Evolutionary conservation across 2,329 filamentous ascomycete genomes (phyloP).

Genomic region (Cercospora sp.): DNA sequence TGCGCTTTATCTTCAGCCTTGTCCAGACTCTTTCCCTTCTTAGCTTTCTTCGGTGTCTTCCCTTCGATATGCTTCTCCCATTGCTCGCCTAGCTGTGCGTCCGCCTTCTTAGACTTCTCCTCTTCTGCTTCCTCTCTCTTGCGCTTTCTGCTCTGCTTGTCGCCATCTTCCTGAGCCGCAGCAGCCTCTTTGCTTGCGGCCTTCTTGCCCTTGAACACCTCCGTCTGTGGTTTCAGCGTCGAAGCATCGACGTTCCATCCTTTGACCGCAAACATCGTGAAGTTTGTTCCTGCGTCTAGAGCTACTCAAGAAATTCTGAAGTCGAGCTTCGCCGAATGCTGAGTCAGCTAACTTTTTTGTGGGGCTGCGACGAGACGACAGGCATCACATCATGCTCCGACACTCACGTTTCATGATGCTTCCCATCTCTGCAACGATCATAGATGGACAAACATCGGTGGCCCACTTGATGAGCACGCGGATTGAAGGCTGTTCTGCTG

Average conservation of each 20-base stretch:
- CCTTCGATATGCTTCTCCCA: slow-evolving; percentile 80
- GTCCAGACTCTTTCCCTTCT: slow-evolving; percentile 32
- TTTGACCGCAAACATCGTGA: slow-evolving; percentile 84
- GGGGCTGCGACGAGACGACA: not conserved
- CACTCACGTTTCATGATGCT: not conserved
- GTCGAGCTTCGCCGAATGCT: not conserved
- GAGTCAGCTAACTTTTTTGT: not conserved
- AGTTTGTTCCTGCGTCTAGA: not conserved
- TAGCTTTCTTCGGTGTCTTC: slow-evolving; percentile 45
- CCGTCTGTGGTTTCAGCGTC: slow-evolving; percentile 68
- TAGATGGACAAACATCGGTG: slow-evolving; percentile 7
- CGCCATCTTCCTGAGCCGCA: slow-evolving; percentile 47
- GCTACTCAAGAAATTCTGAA: slow-evolving; percentile 16
- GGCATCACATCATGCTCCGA: not conserved
- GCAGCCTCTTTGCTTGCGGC: slow-evolving; percentile 26
- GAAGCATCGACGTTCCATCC: slow-evolving; percentile 83
- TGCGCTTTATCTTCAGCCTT: slow-evolving; percentile 22
- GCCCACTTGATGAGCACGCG: slow-evolving; percentile 9
- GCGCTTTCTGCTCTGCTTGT: slow-evolving; percentile 50
- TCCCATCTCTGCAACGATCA: not conserved
- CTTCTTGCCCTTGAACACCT: slow-evolving; percentile 36
- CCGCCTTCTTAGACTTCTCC: slow-evolving; percentile 56
- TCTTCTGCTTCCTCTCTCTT: slow-evolving; percentile 35
- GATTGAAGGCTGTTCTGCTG: not conserved
- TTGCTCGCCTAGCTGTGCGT: slow-evolving; percentile 69